Percentiles rank a stretch among this genome's conserved stretches.
Conservation (phyloP, 345 rosid species). For the Acer yangbiense region DNA sequence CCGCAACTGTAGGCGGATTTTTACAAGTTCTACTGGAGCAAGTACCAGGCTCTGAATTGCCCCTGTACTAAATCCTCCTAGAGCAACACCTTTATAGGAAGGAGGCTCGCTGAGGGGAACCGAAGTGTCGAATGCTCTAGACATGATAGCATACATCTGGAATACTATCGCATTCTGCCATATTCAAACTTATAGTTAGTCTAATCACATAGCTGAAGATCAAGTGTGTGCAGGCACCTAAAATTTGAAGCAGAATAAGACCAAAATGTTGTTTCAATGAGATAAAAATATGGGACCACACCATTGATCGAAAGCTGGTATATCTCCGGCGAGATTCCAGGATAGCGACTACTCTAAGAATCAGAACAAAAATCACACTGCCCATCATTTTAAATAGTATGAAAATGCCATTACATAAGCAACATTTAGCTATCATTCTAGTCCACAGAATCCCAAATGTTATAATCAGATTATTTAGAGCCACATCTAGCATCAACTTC, state of each 20-base stretch:
- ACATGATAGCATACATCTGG: slow-evolving; percentile 82
- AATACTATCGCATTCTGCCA: slow-evolving; percentile 95
- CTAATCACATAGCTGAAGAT: background rate
- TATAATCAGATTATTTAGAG: no score
- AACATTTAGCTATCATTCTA: background rate
- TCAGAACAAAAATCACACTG: background rate
- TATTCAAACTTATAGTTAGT: slow-evolving; percentile 10
- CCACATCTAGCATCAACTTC: no score
- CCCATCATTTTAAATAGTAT: background rate
- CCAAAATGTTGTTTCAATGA: background rate
- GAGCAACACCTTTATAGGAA: slow-evolving; percentile 76
- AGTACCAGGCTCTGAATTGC: slow-evolving; percentile 80
- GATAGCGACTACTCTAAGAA: slow-evolving; percentile 11
- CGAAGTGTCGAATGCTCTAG: slow-evolving; percentile 67
- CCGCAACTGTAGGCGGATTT: slow-evolving; percentile 85
- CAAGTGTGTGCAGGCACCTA: background rate
- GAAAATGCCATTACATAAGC: slow-evolving; percentile 5
- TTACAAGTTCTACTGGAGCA: slow-evolving; percentile 75
- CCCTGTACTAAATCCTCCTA: slow-evolving; percentile 84
- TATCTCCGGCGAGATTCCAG: slow-evolving; percentile 10
- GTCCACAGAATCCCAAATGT: background rate
- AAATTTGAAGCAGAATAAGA: background rate
- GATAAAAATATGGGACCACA: background rate
- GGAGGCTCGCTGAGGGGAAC: slow-evolving; percentile 61
- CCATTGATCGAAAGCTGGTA: background rate